Evolutionary conservation across 495 filamentous ascomycete genomes (phyloP), one percentile per base, ranked within the genome.

Genomic region (Aspergillus egyptiacus): DNA sequence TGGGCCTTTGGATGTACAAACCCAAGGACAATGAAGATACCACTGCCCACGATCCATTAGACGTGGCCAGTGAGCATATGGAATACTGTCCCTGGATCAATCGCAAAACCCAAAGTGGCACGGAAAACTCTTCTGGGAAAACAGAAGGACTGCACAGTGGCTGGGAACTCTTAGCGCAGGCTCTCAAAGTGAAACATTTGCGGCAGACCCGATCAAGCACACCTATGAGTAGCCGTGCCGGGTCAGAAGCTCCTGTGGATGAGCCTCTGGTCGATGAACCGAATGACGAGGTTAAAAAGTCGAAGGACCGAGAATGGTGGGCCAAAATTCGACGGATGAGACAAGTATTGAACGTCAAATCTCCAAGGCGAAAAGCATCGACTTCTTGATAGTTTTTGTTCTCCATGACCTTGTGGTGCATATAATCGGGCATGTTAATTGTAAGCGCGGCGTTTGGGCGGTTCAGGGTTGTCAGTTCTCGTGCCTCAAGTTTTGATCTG

Each of bases 1-100:
- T 97, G 1, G 93, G 94, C 0, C 76, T 98, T 6, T 98, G 93
- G 93, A 82, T 98, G 68, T 98, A 95, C 70, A 86, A 82, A 35
- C 69, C 72, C 6, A 70, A 75, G 45, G 66, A 75, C 15, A 65
- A 80, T 3, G 76, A 73, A 13, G 78, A 78, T 19, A 70, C 77
- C 6, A 69, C 78, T 7, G 77, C 87, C 64, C 76, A 76, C 48
- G 75, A 62, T 10, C 55, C 79, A 25, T 69, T 91, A n/a, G 79
- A 89, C 55, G 79, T 80, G 2, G 59, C 81, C 6, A 66, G 70
- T 13, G 84, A 88, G 57, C 87, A 91, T 58, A 76, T 87, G 60
- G 84, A 87, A 50, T 90, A 88, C 61, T 91, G 87, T 56, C 86
- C 87, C 3, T 91, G 87, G 87, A 72, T 85, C 55, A 85, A 81